Conservation (phyloP, 352 stramenopile genomes). For the Phytopythium chamaehyphon region DNA sequence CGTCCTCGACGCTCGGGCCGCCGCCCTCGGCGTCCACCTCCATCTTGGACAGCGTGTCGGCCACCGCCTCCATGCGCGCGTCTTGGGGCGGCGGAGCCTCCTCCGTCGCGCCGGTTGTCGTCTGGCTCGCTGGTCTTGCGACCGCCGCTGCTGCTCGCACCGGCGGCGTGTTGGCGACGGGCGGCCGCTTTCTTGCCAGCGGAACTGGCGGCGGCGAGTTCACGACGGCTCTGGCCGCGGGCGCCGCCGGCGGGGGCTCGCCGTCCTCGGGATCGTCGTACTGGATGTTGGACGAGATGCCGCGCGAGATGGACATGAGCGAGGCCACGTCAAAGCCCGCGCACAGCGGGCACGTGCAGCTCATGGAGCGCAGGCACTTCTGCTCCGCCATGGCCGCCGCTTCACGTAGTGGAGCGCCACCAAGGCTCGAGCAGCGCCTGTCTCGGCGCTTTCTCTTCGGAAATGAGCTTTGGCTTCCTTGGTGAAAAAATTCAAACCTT, state of each 20-base stretch:
- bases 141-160: constrained; percentile 10
- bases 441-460: too few relatives aligned
- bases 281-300: constrained; percentile 76
- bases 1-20: constrained; percentile 30
- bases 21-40: constrained; percentile 13
- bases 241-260: constrained; percentile 18
- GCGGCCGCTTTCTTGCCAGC: constrained; percentile 11
- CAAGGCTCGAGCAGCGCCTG: too few relatives aligned
- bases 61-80: constrained; percentile 24
- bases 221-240: constrained; percentile 19
- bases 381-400: constrained; percentile 52
- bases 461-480: too few relatives aligned
- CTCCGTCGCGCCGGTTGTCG: constrained; percentile 18
- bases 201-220: constrained; percentile 46
- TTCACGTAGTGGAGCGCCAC: neutral
- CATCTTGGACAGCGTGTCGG: constrained; percentile 19
- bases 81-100: constrained; percentile 13
- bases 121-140: constrained; percentile 14
- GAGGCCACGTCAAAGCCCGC: constrained; percentile 72
- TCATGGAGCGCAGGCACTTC: constrained; percentile 86
- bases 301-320: constrained; percentile 75
- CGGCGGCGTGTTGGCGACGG: constrained; percentile 42
- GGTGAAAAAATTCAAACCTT: too few relatives aligned
- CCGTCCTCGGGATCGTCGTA: constrained; percentile 49
- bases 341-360: constrained; percentile 80